Evolutionary conservation across 2,329 filamentous ascomycete genomes (phyloP).

Genomic region (Aspergillus sp.): DNA sequence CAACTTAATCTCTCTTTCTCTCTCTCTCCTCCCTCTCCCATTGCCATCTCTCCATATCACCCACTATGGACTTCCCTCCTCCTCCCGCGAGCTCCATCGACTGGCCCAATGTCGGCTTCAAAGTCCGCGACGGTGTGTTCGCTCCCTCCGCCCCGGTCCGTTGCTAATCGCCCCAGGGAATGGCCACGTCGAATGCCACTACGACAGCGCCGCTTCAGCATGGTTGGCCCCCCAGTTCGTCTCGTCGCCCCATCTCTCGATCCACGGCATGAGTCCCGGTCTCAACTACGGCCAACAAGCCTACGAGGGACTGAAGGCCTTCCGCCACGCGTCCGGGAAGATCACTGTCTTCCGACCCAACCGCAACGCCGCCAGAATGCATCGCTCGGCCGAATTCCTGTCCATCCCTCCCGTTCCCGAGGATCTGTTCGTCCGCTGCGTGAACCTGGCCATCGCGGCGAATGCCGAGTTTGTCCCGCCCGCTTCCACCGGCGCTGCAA

Average conservation of each 20-base stretch:
- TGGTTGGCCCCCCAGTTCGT: constrained; percentile 77
- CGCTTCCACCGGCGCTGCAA: constrained; percentile 74
- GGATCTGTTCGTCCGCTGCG: constrained; percentile 64
- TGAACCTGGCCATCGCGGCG: constrained; percentile 70
- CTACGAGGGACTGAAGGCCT: constrained; percentile 97
- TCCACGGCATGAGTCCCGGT: constrained; percentile 91
- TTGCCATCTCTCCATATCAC: no score
- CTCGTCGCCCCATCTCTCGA: constrained; percentile 69
- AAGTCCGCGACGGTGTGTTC: constrained; percentile 68
- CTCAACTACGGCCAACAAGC: constrained; percentile 97
- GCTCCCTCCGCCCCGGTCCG: neutral
- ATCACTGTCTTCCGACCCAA: constrained; percentile 84
- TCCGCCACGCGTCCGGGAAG: constrained; percentile 56
- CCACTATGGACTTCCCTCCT: constrained; percentile 19
- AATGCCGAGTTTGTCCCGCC: constrained; percentile 91
- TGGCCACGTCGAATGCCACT: constrained; percentile 85
- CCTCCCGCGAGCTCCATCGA: constrained; percentile 41
- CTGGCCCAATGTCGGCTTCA: constrained; percentile 90
- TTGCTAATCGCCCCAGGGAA: constrained; percentile 50
- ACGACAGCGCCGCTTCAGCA: constrained; percentile 58
- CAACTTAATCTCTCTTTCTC: no score
- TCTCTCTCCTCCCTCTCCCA: neutral
- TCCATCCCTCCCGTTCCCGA: constrained; percentile 73
- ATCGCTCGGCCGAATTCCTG: constrained; percentile 72
- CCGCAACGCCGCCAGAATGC: constrained; percentile 75